phyloP scores from a whole-genome alignment of 2,329 filamentous ascomycete species.

The Teratosphaeriaceae sp. region DNA sequence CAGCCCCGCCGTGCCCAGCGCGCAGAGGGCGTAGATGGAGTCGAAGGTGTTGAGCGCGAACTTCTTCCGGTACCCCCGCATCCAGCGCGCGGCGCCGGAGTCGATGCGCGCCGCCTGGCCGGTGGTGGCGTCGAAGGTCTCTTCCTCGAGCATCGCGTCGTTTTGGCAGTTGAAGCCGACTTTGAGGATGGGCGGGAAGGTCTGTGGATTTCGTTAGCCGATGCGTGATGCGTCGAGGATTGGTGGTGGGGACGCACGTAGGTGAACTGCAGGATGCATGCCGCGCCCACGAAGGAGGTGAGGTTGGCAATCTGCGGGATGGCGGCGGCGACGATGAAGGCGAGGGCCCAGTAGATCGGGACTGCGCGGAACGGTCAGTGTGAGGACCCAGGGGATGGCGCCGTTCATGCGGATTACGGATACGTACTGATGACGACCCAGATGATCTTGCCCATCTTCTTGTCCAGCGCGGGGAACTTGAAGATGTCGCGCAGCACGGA shows the following conservation, averaged over 20 bases:
- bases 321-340: constrained; percentile 49
- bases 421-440: constrained; percentile 37
- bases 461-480: constrained; percentile 45
- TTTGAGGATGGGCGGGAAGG: constrained; percentile 46
- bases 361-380: too few species aligned
- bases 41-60: constrained; percentile 32
- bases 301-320: constrained; percentile 41
- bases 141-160: constrained; percentile 38
- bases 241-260: constrained; percentile 45
- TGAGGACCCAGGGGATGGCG: too few species aligned
- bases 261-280: constrained; percentile 52
- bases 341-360: constrained; percentile 52
- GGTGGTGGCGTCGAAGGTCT: constrained; percentile 39
- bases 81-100: constrained; percentile 33
- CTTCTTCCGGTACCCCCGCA: constrained; percentile 34
- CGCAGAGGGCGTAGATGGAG: constrained; percentile 34
- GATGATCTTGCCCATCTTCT: constrained; percentile 42
- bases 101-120: constrained; percentile 33
- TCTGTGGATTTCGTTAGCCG: constrained; percentile 9
- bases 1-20: constrained; percentile 32
- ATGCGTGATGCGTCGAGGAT: too few species aligned
- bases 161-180: constrained; percentile 42
- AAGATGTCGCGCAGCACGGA: constrained; percentile 44
- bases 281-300: constrained; percentile 44
- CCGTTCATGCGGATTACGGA: too few species aligned